Conservation (phyloP, 2,329 filamentous ascomycete genomes). For the Cercospora janseana region DNA sequence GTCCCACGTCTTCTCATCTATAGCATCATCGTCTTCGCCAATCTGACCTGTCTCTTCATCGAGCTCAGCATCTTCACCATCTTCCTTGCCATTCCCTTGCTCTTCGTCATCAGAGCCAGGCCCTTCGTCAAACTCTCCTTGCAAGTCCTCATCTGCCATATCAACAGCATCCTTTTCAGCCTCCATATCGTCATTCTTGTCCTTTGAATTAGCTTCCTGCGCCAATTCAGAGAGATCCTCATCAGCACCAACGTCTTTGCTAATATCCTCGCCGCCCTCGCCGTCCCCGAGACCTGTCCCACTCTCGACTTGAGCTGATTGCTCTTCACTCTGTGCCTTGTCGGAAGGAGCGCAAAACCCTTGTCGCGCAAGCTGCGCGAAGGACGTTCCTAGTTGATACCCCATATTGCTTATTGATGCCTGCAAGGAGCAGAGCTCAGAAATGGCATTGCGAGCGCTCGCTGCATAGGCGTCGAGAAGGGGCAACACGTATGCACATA, state of each 20-base stretch:
- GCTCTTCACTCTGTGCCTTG: conserved; percentile 51
- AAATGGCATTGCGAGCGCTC: conserved; percentile 59
- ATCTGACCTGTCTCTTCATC: conserved; percentile 68
- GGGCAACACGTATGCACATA: conserved; percentile 52
- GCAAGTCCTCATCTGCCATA: conserved; percentile 87
- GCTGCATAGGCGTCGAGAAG: conserved; percentile 71
- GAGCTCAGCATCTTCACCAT: conserved; percentile 60
- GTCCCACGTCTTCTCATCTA: conserved; percentile 99
- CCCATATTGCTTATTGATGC: conserved; percentile 69
- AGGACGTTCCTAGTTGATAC: conserved; percentile 71
- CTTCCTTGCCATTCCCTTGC: conserved; percentile 54
- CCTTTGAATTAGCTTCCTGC: conserved; percentile 65
- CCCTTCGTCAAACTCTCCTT: conserved; percentile 73
- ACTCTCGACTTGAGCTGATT: conserved; percentile 74
- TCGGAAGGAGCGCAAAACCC: conserved; percentile 92
- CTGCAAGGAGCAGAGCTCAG: conserved; percentile 64
- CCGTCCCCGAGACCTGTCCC: conserved; percentile 94
- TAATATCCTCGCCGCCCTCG: conserved; percentile 94
- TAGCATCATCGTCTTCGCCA: conserved; percentile 84
- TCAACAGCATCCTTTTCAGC: conserved; percentile 84
- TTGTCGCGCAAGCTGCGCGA: conserved; percentile 73
- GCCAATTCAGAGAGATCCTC: conserved; percentile 91
- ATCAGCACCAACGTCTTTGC: conserved; percentile 90
- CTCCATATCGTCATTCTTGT: conserved; percentile 61
- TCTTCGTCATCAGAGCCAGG: conserved; percentile 58